phyloP scores from a whole-genome alignment of 2,329 filamentous ascomycete species.

The Diaporthe vaccinii region DNA sequence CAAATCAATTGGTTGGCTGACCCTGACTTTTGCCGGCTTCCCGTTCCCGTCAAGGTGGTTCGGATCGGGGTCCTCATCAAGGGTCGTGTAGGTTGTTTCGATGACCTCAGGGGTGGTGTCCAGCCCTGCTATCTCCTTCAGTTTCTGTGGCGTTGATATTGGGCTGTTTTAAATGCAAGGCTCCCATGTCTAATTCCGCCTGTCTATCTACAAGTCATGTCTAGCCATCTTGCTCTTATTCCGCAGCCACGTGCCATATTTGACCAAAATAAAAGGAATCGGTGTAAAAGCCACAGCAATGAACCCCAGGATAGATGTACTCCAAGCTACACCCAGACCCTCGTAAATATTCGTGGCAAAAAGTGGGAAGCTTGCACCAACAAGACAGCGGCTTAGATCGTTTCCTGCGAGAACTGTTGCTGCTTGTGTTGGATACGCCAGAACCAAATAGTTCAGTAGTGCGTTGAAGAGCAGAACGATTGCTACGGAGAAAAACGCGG shows the following conservation, averaged over 20 bases:
- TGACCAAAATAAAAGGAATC: constrained; percentile 45
- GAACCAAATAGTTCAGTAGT: constrained; percentile 39
- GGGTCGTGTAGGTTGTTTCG: no score
- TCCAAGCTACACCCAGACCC: constrained; percentile 45
- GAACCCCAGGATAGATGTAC: constrained; percentile 43
- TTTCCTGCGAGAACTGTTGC: constrained; percentile 38
- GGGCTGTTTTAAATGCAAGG: no score
- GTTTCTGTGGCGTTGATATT: no score
- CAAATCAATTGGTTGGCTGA: no score
- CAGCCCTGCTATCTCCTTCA: no score
- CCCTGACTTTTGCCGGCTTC: no score
- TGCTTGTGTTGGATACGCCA: constrained; percentile 37
- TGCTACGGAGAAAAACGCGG: constrained; percentile 38
- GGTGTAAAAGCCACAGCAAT: constrained; percentile 45
- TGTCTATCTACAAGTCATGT: constrained; percentile 42
- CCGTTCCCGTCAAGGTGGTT: no score
- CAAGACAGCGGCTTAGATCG: constrained; percentile 30
- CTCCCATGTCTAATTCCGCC: neutral
- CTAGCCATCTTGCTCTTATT: constrained; percentile 45
- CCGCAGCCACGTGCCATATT: constrained; percentile 44
- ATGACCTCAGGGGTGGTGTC: no score
- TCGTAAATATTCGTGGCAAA: constrained; percentile 45
- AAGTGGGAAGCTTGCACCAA: constrained; percentile 40
- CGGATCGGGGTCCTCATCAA: no score
- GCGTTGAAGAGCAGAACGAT: constrained; percentile 39